A percentile compares a stretch with the other conserved stretches of the same genome.
phyloP scores from a whole-genome alignment of 2,329 filamentous ascomycete genomes.

The Colletotrichum sp. region DNA sequence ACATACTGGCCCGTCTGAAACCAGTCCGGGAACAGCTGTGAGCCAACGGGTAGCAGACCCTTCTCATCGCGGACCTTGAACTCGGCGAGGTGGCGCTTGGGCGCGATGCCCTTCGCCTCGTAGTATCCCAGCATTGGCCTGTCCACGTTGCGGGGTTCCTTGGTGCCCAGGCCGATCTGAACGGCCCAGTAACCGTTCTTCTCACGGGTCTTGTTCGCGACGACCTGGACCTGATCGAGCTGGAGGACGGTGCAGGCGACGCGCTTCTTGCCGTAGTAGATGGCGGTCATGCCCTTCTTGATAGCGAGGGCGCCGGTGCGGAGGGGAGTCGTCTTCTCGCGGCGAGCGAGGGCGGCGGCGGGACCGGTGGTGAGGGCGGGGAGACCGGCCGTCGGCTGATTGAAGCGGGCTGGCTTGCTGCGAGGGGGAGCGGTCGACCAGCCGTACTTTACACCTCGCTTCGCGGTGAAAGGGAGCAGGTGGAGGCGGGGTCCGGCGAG shows the following conservation, averaged over 20 bases:
- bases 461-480: conserved; percentile 50
- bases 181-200: conserved; percentile 93
- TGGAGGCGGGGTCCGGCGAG: conserved; percentile 33
- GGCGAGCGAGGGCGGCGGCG: conserved; percentile 64
- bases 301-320: conserved; percentile 84
- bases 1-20: conserved; percentile 91
- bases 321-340: conserved; percentile 62
- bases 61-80: conserved; percentile 80
- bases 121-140: conserved; percentile 88
- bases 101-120: conserved; percentile 78
- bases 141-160: conserved; percentile 77
- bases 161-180: conserved; percentile 82
- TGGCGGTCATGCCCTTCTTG: conserved; percentile 95
- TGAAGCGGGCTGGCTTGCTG: conserved; percentile 62
- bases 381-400: conserved; percentile 61
- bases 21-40: conserved; percentile 83
- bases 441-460: conserved; percentile 61
- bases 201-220: conserved; percentile 82
- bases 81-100: conserved; percentile 84
- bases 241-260: conserved; percentile 92
- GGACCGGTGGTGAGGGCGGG: conserved; percentile 62
- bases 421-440: conserved; percentile 63
- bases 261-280: conserved; percentile 81
- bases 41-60: conserved; percentile 79
- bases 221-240: conserved; percentile 88